Base-by-base conservation (phyloP, 73 alveolate species). In the Uronychia setigera region DNA sequence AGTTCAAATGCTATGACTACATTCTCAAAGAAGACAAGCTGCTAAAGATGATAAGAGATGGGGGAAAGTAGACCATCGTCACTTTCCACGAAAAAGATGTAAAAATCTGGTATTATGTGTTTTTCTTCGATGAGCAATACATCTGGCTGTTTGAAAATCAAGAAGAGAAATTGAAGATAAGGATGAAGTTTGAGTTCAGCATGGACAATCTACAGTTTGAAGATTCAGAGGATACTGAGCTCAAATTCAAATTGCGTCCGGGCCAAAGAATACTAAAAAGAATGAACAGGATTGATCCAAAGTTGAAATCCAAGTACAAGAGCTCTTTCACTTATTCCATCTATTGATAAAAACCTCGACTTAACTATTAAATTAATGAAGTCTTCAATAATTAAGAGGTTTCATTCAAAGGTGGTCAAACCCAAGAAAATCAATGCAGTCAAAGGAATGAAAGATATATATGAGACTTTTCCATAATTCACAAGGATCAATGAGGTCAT, bases 131-230 rank as follows among this genome's bases (percentile, higher is more conserved):
- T 78, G 91, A 85, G 46, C 58, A 34, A 67, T 87, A 80, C 60
- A 74, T 87, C 27, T 87, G 78, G 81, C 35, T 80, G 1, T 87
- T 80, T 80, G 93, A 87, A 32, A 87, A 87, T 59, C 1, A 1
- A 1, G 87, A 81, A 33, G 58, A 60, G 26, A 32, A 74, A 29
- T 33, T 58, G 77, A 29, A 26, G 29, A 75, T 79, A 33, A 80
- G 31, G 59, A 78, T 81, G 46, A 80, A 86, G 13, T 87, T 74
- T 33, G 74, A 80, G 19, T 87, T 80, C 57, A 85, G 14, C 34
- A 74, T 87, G 31, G 81, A 28, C 0, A 87, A 87, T 58, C 81
- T 87, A n/a, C 31, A 80, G 59, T 67, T 87, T n/a, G 80, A 32
- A 35, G 89, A 75, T 30, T 76, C 87, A 1, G 86, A 76, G 29